Percentiles rank a stretch among this genome's conserved stretches.
Evolutionary conservation across 1,139 yeast genomes (phyloP).

Genomic region (Blastobotrys persicus): DNA sequence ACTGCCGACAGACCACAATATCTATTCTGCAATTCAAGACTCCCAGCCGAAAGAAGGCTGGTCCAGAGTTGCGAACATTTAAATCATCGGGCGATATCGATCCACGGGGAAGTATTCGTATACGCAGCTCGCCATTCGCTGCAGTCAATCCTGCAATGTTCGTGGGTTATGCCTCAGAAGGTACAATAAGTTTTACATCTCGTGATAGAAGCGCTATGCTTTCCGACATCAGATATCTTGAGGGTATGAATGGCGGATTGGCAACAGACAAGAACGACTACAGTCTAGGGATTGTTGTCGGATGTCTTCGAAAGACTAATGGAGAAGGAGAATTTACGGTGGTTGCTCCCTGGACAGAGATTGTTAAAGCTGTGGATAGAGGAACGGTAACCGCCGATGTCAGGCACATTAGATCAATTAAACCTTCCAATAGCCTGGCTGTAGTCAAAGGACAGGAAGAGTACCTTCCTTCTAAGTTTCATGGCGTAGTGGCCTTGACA

Average conservation of each 20-base stretch:
- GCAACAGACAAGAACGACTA: constrained; percentile 30
- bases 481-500: constrained; percentile 29
- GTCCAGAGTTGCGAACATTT: neutral
- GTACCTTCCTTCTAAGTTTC: neutral
- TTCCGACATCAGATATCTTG: constrained; percentile 56
- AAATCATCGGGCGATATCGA: neutral
- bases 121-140: constrained; percentile 50
- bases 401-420: constrained; percentile 1
- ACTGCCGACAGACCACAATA: neutral
- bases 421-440: neutral
- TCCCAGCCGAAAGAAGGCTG: neutral
- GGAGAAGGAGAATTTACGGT: constrained; percentile 63
- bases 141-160: constrained; percentile 58
- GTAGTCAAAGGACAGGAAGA: neutral
- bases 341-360: constrained; percentile 49
- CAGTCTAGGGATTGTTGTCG: constrained; percentile 53
- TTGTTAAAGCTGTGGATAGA: constrained; percentile 20
- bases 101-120: constrained; percentile 14
- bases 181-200: constrained; percentile 44
- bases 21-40: neutral
- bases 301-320: constrained; percentile 48
- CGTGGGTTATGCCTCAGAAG: constrained; percentile 47
- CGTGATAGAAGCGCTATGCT: constrained; percentile 36
- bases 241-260: constrained; percentile 64
- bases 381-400: neutral